phyloP scores from a whole-genome alignment of 2,329 filamentous ascomycete species.

The Chaetomium strumarium region DNA sequence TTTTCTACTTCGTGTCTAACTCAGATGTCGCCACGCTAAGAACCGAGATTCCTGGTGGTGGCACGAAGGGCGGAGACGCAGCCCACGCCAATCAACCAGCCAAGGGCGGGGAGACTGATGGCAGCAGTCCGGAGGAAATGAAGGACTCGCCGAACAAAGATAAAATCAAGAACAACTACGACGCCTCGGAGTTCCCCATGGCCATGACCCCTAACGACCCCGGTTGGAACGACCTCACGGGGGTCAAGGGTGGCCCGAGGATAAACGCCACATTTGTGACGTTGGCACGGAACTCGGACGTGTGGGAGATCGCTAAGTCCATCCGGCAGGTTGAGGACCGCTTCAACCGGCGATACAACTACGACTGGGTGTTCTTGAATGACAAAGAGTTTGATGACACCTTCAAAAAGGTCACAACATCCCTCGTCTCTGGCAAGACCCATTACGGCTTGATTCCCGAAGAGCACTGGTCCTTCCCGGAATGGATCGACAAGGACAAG shows the following conservation, averaged over 20 bases:
- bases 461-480: constrained; percentile 96
- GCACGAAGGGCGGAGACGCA: constrained; percentile 14
- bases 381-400: constrained; percentile 88
- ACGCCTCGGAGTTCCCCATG: constrained; percentile 43
- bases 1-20: constrained; percentile 77
- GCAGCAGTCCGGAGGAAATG: neutral
- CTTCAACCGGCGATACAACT: constrained; percentile 94
- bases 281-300: constrained; percentile 82
- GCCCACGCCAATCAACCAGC: constrained; percentile 23
- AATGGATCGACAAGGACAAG: constrained; percentile 92
- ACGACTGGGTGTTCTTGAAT: constrained; percentile 99
- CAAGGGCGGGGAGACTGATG: neutral
- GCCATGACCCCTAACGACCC: constrained; percentile 46
- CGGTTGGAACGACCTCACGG: constrained; percentile 47
- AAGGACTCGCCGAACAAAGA: constrained; percentile 18
- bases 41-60: constrained; percentile 30
- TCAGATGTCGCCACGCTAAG: constrained; percentile 38
- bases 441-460: constrained; percentile 82
- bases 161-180: constrained; percentile 29
- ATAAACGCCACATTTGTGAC: constrained; percentile 98
- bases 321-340: constrained; percentile 96
- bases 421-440: constrained; percentile 87
- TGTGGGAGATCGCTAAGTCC: constrained; percentile 95
- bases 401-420: constrained; percentile 87
- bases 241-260: constrained; percentile 59